These are phyloP conservation scores for Dioscorea zingiberensis DNA, from an alignment of 106 monocot species.

Conservation along the genomic window DNA sequence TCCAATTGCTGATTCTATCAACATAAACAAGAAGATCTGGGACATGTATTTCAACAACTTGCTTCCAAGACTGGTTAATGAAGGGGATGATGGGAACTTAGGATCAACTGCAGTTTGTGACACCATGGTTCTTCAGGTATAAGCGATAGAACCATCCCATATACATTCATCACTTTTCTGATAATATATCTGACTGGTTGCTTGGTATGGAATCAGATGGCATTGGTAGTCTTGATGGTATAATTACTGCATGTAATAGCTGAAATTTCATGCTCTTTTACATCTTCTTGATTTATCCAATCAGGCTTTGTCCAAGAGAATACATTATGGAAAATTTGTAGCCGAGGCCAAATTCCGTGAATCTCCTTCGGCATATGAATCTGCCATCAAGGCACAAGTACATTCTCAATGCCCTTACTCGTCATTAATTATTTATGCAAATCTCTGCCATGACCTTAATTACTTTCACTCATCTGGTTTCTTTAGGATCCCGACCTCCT, in stretches of 20 bases:
- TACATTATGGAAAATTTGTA: slow-evolving; percentile 94
- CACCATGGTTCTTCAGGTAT: slow-evolving; percentile 79
- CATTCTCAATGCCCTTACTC: neutral
- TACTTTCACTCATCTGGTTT: neutral
- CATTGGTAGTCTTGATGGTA: too few species aligned
- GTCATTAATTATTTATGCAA: neutral
- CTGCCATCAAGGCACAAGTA: slow-evolving; percentile 86
- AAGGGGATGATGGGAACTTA: slow-evolving; percentile 64
- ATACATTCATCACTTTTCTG: too few species aligned
- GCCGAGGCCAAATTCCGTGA: slow-evolving; percentile 93
- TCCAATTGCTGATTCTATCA: slow-evolving; percentile 66
- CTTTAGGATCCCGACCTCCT: slow-evolving; percentile 61
- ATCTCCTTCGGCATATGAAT: slow-evolving; percentile 50
- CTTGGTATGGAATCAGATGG: too few species aligned
- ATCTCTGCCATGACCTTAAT: neutral
- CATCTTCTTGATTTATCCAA: too few species aligned
- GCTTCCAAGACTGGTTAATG: slow-evolving; percentile 52
- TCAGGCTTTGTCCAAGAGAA: slow-evolving; percentile 90
- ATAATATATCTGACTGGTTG: too few species aligned
- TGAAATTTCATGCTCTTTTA: too few species aligned
- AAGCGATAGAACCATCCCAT: neutral
- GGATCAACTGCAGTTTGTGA: slow-evolving; percentile 81
- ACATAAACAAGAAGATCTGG: slow-evolving; percentile 78
- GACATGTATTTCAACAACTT: slow-evolving; percentile 66
- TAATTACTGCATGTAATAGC: too few species aligned